Conservation (phyloP, 1,284 basidiomycete species). For the Ustilago loliicola region DNA sequence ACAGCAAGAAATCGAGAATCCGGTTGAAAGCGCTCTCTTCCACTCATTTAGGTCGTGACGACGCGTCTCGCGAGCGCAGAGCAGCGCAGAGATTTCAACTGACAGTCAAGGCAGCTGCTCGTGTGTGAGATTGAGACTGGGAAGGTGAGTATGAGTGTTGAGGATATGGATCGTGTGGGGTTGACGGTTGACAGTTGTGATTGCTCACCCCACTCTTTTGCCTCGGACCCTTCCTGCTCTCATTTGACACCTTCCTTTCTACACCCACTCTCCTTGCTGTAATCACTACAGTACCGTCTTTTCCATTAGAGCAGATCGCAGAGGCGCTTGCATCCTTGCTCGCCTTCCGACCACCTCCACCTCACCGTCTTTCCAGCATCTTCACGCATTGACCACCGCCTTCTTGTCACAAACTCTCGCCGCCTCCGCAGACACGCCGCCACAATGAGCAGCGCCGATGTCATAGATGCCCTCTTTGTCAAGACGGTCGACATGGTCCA, state of each 20-base stretch:
- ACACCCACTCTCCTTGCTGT: not conserved
- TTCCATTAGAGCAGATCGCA: not conserved
- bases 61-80: slow-evolving; percentile 18
- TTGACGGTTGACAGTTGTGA: not conserved
- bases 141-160: not conserved
- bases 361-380: not conserved
- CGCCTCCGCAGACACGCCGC: not conserved
- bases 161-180: slow-evolving; percentile 32
- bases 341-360: not conserved
- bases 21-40: slow-evolving; percentile 22
- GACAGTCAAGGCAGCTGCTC: too few species aligned
- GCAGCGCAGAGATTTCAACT: not conserved
- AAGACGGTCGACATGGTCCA: slow-evolving; percentile 95
- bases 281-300: not conserved
- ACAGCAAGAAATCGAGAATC: too few species aligned
- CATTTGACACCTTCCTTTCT: not conserved
- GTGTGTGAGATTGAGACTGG: not conserved
- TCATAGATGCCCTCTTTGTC: slow-evolving; percentile 79
- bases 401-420: not conserved
- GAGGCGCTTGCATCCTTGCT: not conserved
- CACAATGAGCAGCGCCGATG: slow-evolving; percentile 67
- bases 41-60: not conserved
- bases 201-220: not conserved
- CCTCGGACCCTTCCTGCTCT: not conserved
- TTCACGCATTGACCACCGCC: slow-evolving; percentile 2